A percentile compares a stretch with the other conserved stretches of the same genome.
Conservation (phyloP, 345 rosid genomes). For the Geranium rotundifolium region DNA sequence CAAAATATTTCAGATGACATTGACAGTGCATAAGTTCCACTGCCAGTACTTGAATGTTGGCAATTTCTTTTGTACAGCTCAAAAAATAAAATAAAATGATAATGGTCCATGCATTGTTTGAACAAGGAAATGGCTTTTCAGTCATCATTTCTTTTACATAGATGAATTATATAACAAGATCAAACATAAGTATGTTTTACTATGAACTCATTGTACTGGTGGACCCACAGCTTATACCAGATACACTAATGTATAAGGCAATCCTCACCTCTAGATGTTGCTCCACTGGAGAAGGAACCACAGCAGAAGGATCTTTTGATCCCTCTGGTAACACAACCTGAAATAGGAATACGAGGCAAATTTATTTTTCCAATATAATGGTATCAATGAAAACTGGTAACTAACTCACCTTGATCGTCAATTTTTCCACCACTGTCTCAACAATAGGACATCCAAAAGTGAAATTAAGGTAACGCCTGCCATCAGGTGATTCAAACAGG, state of each 20-base stretch:
- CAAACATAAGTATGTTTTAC: no score
- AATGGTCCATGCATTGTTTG: no score
- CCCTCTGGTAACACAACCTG: constrained; percentile 98
- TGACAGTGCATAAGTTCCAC: background rate
- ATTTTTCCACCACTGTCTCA: constrained; percentile 79
- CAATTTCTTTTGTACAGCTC: no score
- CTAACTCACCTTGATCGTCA: constrained; percentile 66
- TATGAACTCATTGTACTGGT: no score
- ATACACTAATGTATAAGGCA: background rate
- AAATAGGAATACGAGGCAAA: constrained; percentile 17
- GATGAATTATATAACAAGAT: no score
- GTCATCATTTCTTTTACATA: no score
- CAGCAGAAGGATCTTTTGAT: constrained; percentile 77
- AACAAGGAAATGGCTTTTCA: no score
- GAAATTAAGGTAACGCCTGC: constrained; percentile 89
- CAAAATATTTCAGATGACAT: constrained; percentile 13
- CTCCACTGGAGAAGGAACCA: constrained; percentile 70
- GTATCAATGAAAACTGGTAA: background rate
- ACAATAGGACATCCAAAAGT: constrained; percentile 88
- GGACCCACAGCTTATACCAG: no score
- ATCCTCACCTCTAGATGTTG: constrained; percentile 60
- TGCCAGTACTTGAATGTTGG: background rate
- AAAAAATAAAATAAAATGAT: no score
- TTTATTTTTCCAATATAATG: constrained; percentile 1
- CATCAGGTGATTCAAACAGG: constrained; percentile 79